Percentiles rank a stretch among this genome's conserved stretches.
phyloP scores from a whole-genome alignment of 1,284 basidiomycete species.

The Macrocystidia cucumis region DNA sequence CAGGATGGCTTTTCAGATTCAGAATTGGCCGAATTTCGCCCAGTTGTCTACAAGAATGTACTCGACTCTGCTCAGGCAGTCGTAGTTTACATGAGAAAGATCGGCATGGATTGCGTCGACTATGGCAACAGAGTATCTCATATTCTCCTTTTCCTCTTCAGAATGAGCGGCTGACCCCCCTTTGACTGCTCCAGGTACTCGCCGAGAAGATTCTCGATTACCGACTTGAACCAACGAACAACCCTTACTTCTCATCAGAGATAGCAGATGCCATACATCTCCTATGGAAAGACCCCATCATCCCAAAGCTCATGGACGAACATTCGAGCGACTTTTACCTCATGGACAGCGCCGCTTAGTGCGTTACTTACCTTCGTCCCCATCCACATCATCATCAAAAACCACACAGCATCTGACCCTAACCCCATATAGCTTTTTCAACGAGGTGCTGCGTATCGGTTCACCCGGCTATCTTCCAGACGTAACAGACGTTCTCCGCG shows the following conservation, averaged over 20 bases:
- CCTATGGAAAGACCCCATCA: conserved; percentile 89
- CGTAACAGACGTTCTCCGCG: conserved; percentile 85
- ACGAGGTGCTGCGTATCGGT: conserved; percentile 78
- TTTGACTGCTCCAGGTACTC: conserved; percentile 26
- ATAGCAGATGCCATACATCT: conserved; percentile 76
- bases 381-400: conserved; percentile 4
- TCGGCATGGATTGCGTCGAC: conserved; percentile 78
- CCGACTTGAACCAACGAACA: conserved; percentile 33
- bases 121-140: conserved; percentile 64
- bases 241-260: conserved; percentile 41
- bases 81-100: conserved; percentile 85
- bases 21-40: conserved; percentile 76
- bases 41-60: conserved; percentile 81
- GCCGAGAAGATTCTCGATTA: conserved; percentile 61
- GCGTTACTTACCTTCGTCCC: conserved; percentile 24
- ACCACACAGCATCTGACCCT: conserved; percentile 1
- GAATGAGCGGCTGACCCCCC: not conserved
- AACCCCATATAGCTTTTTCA: conserved; percentile 67
- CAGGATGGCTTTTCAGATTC: conserved; percentile 85
- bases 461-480: conserved; percentile 77
- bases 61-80: conserved; percentile 89
- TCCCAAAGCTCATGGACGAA: conserved; percentile 78
- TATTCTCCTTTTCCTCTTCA: not conserved
- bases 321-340: conserved; percentile 87
- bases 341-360: conserved; percentile 95